phyloP scores from a whole-genome alignment of 371 early-diverging fungal genomes.

The Syncephalastrum contaminatum region DNA sequence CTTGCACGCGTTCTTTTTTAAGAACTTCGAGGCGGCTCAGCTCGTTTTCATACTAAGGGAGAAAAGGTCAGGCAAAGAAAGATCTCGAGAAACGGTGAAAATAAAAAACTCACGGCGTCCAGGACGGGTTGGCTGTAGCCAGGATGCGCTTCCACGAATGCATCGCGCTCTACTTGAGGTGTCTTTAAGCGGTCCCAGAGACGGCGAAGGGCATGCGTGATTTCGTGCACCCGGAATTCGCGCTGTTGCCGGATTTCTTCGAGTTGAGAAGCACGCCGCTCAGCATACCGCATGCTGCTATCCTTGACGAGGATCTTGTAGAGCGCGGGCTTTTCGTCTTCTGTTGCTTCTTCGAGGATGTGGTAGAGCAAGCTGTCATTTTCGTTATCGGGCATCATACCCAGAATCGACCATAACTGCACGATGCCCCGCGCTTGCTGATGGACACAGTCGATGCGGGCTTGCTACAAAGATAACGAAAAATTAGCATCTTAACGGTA shows the following conservation, averaged over 20 bases:
- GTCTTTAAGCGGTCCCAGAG: slow-evolving; percentile 39
- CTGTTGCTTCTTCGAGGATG: slow-evolving; percentile 13
- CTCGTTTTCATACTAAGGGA: slow-evolving; percentile 32
- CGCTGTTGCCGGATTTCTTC: slow-evolving; percentile 29
- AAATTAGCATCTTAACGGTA: neutral
- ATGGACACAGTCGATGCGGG: slow-evolving; percentile 12
- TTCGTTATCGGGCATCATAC: slow-evolving; percentile 15
- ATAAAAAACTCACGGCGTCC: too few relatives aligned
- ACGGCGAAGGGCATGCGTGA: slow-evolving; percentile 25
- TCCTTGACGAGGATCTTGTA: slow-evolving; percentile 20
- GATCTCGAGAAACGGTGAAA: too few relatives aligned
- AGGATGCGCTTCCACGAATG: slow-evolving; percentile 17
- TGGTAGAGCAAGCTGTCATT: slow-evolving; percentile 19
- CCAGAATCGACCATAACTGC: slow-evolving; percentile 18
- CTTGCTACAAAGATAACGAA: slow-evolving; percentile 5
- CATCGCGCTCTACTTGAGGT: slow-evolving; percentile 21
- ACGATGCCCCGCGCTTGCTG: slow-evolving; percentile 13
- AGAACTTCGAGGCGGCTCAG: slow-evolving; percentile 20
- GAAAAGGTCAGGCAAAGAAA: neutral
- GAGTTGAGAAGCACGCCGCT: slow-evolving; percentile 15
- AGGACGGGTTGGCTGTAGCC: too few relatives aligned
- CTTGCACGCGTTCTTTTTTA: slow-evolving; percentile 40
- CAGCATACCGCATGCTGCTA: slow-evolving; percentile 14
- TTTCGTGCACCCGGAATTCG: slow-evolving; percentile 37
- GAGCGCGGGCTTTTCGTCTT: slow-evolving; percentile 14